phyloP scores from a whole-genome alignment of 73 alveolate genomes.

The Paramecium octaurelia region DNA sequence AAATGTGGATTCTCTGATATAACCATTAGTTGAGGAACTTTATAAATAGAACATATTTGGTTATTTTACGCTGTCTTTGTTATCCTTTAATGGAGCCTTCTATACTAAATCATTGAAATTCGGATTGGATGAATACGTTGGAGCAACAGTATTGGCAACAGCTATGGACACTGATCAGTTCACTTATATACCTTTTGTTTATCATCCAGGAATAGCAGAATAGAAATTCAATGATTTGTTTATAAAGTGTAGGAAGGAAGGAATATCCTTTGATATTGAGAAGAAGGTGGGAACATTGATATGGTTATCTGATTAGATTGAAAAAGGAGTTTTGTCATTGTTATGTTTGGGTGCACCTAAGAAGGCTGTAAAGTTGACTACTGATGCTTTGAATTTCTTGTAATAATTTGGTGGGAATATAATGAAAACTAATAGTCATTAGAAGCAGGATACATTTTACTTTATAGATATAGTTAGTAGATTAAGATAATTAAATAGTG shows the following conservation, averaged over 20 bases:
- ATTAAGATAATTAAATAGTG: conserved; percentile 36
- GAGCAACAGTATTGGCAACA: not conserved
- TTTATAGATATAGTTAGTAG: conserved; percentile 42
- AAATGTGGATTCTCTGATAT: not conserved
- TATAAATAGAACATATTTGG: not conserved
- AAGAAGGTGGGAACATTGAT: conserved; percentile 10
- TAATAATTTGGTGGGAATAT: conserved; percentile 6
- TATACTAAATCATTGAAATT: conserved; percentile 35
- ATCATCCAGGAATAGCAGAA: conserved; percentile 42
- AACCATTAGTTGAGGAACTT: not conserved
- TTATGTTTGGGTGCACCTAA: conserved; percentile 36
- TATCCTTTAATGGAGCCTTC: not conserved
- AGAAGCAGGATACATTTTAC: not conserved
- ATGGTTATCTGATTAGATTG: not conserved
- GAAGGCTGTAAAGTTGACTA: not conserved
- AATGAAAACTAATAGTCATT: not conserved
- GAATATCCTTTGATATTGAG: conserved; percentile 25
- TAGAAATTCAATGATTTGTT: conserved; percentile 10
- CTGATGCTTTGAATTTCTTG: conserved; percentile 23
- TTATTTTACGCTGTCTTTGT: not conserved
- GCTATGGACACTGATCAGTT: conserved; percentile 16
- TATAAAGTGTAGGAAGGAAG: conserved; percentile 19
- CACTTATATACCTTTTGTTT: conserved; percentile 13
- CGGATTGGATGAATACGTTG: conserved; percentile 5
- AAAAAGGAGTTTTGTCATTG: not conserved